These are phyloP conservation scores for Knufia fluminis DNA, from an alignment of 2,329 filamentous ascomycete species.

Conservation along the genomic window DNA sequence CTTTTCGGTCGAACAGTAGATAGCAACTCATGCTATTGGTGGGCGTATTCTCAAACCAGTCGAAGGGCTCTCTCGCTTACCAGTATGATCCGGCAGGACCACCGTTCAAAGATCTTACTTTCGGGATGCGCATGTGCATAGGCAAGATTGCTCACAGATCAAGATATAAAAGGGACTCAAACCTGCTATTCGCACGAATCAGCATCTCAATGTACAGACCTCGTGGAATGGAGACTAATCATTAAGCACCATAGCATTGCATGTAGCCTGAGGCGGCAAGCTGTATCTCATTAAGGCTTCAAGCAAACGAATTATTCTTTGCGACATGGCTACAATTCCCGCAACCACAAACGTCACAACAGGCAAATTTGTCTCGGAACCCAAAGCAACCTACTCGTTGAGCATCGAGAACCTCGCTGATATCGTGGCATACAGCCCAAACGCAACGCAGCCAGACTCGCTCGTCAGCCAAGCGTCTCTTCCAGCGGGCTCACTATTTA, in stretches of 20 bases:
- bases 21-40: no score
- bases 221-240: no score
- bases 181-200: no score
- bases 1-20: no score
- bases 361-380: not conserved
- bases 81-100: no score
- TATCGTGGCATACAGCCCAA: not conserved
- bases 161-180: no score
- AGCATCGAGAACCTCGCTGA: not conserved
- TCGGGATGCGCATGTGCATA: no score
- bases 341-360: not conserved
- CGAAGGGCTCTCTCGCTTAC: no score
- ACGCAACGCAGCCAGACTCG: constrained; percentile 5
- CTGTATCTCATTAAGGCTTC: not conserved
- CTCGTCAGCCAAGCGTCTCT: constrained; percentile 22
- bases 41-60: no score
- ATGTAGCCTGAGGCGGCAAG: not conserved
- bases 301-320: not conserved
- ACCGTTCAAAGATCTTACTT: no score
- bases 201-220: no score
- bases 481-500: constrained; percentile 42
- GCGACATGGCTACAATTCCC: not conserved
- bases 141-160: no score
- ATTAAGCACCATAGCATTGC: not conserved
- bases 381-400: not conserved